Conservation (phyloP, 371 early-diverging fungal species). For the Mortierella sp. region DNA sequence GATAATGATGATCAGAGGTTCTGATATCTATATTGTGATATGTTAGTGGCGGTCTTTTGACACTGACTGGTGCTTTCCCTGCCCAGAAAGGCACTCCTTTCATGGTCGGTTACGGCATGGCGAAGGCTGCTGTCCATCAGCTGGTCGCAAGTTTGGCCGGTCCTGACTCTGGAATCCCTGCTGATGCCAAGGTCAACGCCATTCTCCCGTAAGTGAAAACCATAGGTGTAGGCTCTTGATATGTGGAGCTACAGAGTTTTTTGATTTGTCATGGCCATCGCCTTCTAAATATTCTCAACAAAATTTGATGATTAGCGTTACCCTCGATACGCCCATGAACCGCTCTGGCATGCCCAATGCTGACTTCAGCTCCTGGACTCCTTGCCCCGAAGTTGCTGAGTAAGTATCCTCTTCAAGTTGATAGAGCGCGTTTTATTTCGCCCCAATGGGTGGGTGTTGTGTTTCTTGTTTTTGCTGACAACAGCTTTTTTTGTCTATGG, state of each 20-base stretch:
- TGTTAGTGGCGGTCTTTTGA: constrained; percentile 81
- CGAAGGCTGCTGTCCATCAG: constrained; percentile 96
- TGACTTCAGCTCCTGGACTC: constrained; percentile 91
- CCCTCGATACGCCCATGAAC: constrained; percentile 95
- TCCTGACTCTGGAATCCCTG: constrained; percentile 81
- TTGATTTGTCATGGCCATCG: constrained; percentile 30
- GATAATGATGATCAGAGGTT: no score
- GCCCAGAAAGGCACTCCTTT: constrained; percentile 81
- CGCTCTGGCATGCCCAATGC: constrained; percentile 90
- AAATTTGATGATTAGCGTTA: constrained; percentile 61
- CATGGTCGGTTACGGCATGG: constrained; percentile 95
- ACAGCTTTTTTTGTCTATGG: neutral
- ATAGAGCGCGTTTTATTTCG: neutral
- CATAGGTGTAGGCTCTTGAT: no score
- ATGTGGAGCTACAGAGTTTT: no score
- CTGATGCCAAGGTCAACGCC: constrained; percentile 74
- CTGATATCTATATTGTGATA: no score
- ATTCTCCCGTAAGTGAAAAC: constrained; percentile 81
- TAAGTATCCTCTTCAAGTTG: constrained; percentile 52
- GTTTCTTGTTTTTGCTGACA: neutral
- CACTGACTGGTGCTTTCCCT: constrained; percentile 87
- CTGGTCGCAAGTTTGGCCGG: constrained; percentile 83
- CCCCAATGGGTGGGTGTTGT: neutral
- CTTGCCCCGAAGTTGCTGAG: constrained; percentile 79
- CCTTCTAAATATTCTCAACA: neutral